These are phyloP conservation scores for Reticulascus tulasneorum DNA, from an alignment of 2,329 filamentous ascomycete species.

Conservation along the genomic window DNA sequence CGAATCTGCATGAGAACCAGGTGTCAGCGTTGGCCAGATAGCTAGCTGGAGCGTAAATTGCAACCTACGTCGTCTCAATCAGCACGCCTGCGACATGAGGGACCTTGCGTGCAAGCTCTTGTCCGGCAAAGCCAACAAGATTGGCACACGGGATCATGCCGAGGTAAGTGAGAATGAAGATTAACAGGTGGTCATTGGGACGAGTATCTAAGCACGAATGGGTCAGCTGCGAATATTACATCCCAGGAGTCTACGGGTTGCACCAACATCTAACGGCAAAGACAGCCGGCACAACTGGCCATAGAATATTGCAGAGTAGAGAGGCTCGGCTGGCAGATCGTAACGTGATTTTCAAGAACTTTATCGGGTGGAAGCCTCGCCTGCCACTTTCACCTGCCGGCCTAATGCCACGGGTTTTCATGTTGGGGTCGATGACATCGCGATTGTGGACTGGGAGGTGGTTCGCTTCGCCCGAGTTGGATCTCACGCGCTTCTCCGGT, in stretches of 20 bases:
- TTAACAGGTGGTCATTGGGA: slow-evolving; percentile 52
- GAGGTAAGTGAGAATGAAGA: slow-evolving; percentile 69
- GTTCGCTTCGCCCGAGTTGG: neutral
- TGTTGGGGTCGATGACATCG: neutral
- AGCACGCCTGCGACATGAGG: slow-evolving; percentile 68
- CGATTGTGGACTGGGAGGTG: slow-evolving; percentile 8
- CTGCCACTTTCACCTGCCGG: slow-evolving; percentile 50
- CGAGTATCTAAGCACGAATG: neutral
- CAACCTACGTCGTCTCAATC: slow-evolving; percentile 50
- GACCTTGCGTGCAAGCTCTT: slow-evolving; percentile 60
- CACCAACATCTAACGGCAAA: slow-evolving; percentile 52
- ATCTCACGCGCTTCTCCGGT: slow-evolving; percentile 8
- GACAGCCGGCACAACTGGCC: slow-evolving; percentile 70
- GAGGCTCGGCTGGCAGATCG: slow-evolving; percentile 61
- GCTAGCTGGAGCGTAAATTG: too few relatives aligned
- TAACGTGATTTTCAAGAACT: slow-evolving; percentile 62
- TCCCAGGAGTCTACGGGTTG: too few relatives aligned
- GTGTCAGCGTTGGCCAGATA: too few relatives aligned
- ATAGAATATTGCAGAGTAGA: slow-evolving; percentile 64
- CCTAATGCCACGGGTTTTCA: slow-evolving; percentile 1
- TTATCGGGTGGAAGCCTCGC: slow-evolving; percentile 57
- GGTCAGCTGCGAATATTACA: too few relatives aligned
- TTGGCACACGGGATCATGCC: slow-evolving; percentile 77
- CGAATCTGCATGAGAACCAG: slow-evolving; percentile 46
- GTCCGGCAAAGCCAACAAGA: slow-evolving; percentile 69